Evolutionary conservation across 768 basidiomycete species (phyloP).

Genomic region (Russula abietina): DNA sequence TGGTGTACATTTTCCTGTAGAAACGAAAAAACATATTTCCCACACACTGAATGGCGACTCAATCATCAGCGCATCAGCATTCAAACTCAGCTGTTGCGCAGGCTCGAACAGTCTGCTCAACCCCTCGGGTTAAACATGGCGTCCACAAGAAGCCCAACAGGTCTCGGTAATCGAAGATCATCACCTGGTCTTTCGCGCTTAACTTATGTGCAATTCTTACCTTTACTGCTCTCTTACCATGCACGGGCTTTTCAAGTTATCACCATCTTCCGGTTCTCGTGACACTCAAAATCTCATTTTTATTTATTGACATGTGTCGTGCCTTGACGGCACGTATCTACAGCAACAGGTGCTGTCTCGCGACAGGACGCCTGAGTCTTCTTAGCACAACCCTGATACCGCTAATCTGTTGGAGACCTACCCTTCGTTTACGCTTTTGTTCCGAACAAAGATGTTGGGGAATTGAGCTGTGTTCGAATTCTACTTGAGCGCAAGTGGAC

Average conservation of each 20-base stretch:
- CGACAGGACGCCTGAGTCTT: not conserved
- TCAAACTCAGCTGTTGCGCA: not conserved
- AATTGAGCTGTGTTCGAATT: not conserved
- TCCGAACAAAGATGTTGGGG: not conserved
- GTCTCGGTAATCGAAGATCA: no score
- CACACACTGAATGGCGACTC: not conserved
- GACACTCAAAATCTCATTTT: conserved; percentile 3
- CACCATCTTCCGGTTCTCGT: not conserved
- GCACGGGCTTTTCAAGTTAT: not conserved
- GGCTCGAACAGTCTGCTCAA: not conserved
- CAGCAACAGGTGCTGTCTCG: not conserved
- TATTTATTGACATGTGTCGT: not conserved
- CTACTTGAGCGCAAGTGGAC: not conserved
- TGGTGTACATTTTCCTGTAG: conserved; percentile 24
- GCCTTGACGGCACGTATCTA: not conserved
- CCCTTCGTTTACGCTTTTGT: not conserved
- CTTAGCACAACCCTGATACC: conserved; percentile 4
- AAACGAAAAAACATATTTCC: not conserved
- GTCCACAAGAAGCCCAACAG: not conserved
- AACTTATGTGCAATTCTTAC: no score
- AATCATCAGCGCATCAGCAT: not conserved
- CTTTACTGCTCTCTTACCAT: no score
- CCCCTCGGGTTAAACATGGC: not conserved
- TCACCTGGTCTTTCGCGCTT: no score
- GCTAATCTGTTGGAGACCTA: conserved; percentile 2